Evolutionary conservation across 805 yeast genomes (phyloP), one percentile per base, ranked within the genome.

Genomic region (Wickerhamiella spandovensis): DNA sequence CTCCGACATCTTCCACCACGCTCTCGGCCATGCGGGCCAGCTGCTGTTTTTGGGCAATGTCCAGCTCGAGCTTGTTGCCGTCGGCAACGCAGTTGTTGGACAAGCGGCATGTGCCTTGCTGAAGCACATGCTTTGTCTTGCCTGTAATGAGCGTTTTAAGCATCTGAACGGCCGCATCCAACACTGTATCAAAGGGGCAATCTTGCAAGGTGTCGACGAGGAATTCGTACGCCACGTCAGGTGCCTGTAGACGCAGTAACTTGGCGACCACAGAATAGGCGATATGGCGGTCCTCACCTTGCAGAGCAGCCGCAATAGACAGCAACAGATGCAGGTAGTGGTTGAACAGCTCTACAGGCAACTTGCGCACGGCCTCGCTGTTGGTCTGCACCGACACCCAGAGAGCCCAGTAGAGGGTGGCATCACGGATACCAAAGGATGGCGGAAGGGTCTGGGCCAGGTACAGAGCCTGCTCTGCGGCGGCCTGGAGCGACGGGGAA

Each of bases 181-280:
- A 78, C 21, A 77, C 75, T 39, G 75, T 74, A 39, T 73, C 78
- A 59, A 73, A 77, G 1, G 92, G 89, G 59, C 90, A 83, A 48
- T 75, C 70, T 25, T 70, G 67, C 47, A 90, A 68, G 0, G 87
- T 72, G 59, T 85, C 87, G 22, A 71, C 60, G 15, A 86, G 67
- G 60, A 83, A 84, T 2, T 69, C 67, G 64, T 78, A 85, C 0
- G 83, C 66, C 12, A 72, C 64, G 1, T 69, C 68, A 52, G 84
- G 85, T 0, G 80, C 76, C 30, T 79, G 64, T 20, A 74, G 61
- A 8, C 82, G 74, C 56, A 90, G 66, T 1, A 85, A 59, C 56
- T 79, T 79, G 1, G 84, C 78, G 35, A 86, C 64, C 43, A 85
- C 67, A 0, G 89, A 80, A 58, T 79, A 76, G 10, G 73, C 68